phyloP scores from a whole-genome alignment of 805 yeast species.

The Myxozyma monticola region DNA sequence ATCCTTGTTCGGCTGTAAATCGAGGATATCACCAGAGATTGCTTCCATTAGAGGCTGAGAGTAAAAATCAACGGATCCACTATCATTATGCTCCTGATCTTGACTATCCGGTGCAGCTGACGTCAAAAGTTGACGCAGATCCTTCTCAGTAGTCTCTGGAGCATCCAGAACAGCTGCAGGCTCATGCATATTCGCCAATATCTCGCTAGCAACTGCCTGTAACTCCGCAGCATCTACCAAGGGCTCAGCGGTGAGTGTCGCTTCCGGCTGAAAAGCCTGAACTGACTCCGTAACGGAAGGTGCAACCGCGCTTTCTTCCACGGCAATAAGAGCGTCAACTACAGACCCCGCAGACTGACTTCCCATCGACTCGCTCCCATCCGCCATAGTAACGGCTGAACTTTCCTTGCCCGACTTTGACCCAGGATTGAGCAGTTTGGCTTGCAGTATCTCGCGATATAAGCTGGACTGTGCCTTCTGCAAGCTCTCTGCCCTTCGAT shows the following conservation, averaged over 20 bases:
- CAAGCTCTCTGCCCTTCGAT: slow-evolving; percentile 10
- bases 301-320: no score
- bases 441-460: slow-evolving; percentile 23
- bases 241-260: background rate
- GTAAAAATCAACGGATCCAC: background rate
- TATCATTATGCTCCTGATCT: background rate
- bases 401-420: slow-evolving; percentile 9
- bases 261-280: background rate
- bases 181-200: no score
- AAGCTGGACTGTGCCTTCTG: slow-evolving; percentile 18
- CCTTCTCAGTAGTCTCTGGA: no score
- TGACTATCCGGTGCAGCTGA: no score
- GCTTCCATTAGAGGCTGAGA: background rate
- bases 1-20: background rate
- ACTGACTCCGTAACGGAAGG: no score
- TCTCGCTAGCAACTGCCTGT: no score
- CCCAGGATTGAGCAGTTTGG: slow-evolving; percentile 13
- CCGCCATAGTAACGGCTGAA: slow-evolving; percentile 14
- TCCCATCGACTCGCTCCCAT: slow-evolving; percentile 1
- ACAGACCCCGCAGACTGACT: no score
- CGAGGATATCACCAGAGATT: background rate
- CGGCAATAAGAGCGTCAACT: no score
- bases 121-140: no score
- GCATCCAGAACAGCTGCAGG: no score
- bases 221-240: background rate